These are phyloP conservation scores for Rubia yunnanensis DNA, from an alignment of 257 asterid species.

Conservation along the genomic window DNA sequence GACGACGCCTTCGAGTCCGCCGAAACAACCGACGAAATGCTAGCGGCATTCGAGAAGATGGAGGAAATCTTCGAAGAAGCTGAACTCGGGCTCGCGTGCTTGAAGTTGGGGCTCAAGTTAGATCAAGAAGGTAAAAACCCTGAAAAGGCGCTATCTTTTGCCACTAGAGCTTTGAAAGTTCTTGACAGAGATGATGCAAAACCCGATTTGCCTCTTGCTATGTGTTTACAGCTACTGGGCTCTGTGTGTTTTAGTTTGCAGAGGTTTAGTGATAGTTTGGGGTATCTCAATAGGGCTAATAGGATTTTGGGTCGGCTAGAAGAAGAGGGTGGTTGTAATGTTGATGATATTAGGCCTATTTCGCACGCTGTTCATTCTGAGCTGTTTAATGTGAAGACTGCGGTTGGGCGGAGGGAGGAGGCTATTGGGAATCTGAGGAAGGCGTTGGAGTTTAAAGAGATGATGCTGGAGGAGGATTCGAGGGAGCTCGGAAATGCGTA, in stretches of 20 bases:
- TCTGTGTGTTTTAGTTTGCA: constrained; percentile 51
- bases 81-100: constrained; percentile 68
- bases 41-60: constrained; percentile 57
- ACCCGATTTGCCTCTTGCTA: constrained; percentile 64
- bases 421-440: constrained; percentile 69
- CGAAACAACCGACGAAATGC: constrained; percentile 64
- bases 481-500: constrained; percentile 78
- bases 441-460: constrained; percentile 73
- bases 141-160: constrained; percentile 58
- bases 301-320: constrained; percentile 53
- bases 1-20: constrained; percentile 92
- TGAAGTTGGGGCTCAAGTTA: constrained; percentile 75
- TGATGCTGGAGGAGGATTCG: constrained; percentile 51
- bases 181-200: constrained; percentile 42
- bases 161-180: constrained; percentile 52
- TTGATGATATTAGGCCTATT: constrained; percentile 52
- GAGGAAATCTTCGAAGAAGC: constrained; percentile 55
- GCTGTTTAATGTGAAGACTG: constrained; percentile 76
- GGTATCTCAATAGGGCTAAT: constrained; percentile 73
- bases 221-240: constrained; percentile 84
- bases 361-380: constrained; percentile 67
- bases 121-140: constrained; percentile 77
- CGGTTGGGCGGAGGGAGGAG: constrained; percentile 88
- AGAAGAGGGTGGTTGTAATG: constrained; percentile 31
- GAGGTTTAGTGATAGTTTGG: constrained; percentile 77